Evolutionary conservation across 164 flowering plant species (phyloP).

Genomic region (Vitis labrusca): DNA sequence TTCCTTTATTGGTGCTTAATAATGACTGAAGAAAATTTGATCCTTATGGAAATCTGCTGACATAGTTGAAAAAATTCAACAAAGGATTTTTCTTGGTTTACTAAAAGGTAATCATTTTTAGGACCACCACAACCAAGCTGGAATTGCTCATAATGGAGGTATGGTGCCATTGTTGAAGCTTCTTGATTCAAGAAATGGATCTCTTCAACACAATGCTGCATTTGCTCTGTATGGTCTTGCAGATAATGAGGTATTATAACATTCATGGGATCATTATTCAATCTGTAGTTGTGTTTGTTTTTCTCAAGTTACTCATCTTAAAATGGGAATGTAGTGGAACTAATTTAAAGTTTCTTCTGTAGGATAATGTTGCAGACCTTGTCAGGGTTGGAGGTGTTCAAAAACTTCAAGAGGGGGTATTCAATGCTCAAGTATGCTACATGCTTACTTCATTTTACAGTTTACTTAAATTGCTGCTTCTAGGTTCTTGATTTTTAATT

Average conservation of each 20-base stretch:
- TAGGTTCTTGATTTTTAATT: too few relatives aligned
- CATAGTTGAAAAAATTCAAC: too few relatives aligned
- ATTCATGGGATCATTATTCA: neutral
- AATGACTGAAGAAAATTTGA: too few relatives aligned
- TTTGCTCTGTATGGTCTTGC: constrained; percentile 81
- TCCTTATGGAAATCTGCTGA: too few relatives aligned
- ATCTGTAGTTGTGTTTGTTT: neutral
- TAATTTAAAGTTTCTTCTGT: constrained; percentile 3
- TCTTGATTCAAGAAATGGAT: constrained; percentile 66
- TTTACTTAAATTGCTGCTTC: too few relatives aligned
- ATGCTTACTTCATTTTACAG: neutral
- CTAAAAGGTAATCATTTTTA: constrained; percentile 17
- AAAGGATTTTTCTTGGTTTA: too few relatives aligned
- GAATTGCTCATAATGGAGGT: constrained; percentile 68
- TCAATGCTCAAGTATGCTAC: constrained; percentile 56
- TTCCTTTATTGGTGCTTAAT: too few relatives aligned
- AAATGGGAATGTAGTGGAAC: neutral
- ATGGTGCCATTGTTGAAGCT: constrained; percentile 56
- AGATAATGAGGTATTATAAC: constrained; percentile 68
- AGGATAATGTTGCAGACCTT: constrained; percentile 75
- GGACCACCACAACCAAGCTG: constrained; percentile 81
- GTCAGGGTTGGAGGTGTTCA: constrained; percentile 68
- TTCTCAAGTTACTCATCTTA: neutral
- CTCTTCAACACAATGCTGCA: constrained; percentile 79
- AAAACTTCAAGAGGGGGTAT: constrained; percentile 68